Evolutionary conservation across 2,329 filamentous ascomycete species (phyloP).

Genomic region (Colletotrichum viniferum): DNA sequence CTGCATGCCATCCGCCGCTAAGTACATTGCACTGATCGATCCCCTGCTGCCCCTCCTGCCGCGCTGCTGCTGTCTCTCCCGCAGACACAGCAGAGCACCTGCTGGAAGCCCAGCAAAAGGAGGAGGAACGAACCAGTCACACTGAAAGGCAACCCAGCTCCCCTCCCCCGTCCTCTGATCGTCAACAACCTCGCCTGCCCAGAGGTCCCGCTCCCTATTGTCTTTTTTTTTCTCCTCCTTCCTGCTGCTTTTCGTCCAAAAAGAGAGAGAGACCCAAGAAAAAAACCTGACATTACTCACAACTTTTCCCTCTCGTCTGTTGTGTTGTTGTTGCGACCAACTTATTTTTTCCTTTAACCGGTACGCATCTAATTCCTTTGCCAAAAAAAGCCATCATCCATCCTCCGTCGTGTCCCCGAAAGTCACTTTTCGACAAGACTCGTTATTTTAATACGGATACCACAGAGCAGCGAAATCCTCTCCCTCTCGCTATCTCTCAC

Average conservation of each 20-base stretch:
- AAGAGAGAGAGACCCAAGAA: not conserved
- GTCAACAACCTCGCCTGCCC: constrained; percentile 10
- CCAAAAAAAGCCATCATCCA: not conserved
- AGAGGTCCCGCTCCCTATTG: constrained; percentile 7
- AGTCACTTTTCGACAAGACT: not conserved
- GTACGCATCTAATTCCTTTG: constrained; percentile 9
- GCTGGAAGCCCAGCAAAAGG: not conserved
- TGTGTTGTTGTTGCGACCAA: constrained; percentile 4
- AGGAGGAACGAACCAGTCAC: not conserved
- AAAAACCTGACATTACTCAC: not conserved
- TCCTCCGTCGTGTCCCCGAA: not conserved
- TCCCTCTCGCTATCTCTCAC: not conserved
- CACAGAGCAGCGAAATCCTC: not conserved
- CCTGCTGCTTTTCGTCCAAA: not conserved
- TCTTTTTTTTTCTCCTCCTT: not conserved
- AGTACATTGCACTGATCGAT: not conserved
- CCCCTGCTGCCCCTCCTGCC: not conserved
- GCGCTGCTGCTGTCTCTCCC: not conserved
- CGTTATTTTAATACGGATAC: constrained; percentile 16
- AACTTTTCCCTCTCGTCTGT: not conserved
- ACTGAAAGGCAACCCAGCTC: not conserved
- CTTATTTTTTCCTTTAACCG: not conserved
- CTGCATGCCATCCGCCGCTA: not conserved
- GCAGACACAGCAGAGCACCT: not conserved
- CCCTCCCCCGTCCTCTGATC: not conserved